Evolutionary conservation across 1,139 yeast genomes (phyloP), one percentile per base, ranked within the genome.

Genomic region (Suhomyces choctaworum): DNA sequence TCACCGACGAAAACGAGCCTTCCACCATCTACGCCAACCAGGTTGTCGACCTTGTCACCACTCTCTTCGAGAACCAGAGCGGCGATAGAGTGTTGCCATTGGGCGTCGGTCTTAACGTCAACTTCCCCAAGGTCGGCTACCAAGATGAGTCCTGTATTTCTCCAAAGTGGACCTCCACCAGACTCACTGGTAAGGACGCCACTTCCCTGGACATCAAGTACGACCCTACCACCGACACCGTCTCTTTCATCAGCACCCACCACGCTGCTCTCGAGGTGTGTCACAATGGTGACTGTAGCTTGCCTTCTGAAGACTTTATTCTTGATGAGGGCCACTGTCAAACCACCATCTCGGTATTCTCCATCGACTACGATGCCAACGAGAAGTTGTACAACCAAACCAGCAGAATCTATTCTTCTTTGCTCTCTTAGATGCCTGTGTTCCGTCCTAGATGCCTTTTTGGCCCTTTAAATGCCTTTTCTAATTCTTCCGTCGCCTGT

Each of bases 51-150:
- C 52, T 74, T 22, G 68, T 70, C 24, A 54, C 63, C 41, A 45
- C 59, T n/a, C 43, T 74, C 33, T 64, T 71, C 39, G 49, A 50
- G 6, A 41, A 51, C 21, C 61, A 58, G 41, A 66, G 62, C 36
- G 54, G 52, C 26, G 53, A 53, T 41, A 49, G 62, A 44, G 47
- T 64, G 25, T 52, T 74, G 43, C 79, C 79, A 16, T 40, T 58
- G 34, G 69, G 72, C 34, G 61, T 65, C 24, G 78, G 78, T 31
- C 37, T 74, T 34, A 71, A 69, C 45, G 71, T 74, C 37, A 73
- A 73, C 56, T 60, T 72, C 54, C 78, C 78, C 30, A 52, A 52
- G 16, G 75, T 66, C 20, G 72, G 73, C 2, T 41, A 56, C 40
- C 58, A 56, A 25, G 50, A 54, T 25, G 54, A 55, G 25, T 37